Percentiles rank a stretch among this genome's conserved stretches.
Conservation (phyloP, 192 early-diverging fungal species). For the Coemansia sp. region DNA sequence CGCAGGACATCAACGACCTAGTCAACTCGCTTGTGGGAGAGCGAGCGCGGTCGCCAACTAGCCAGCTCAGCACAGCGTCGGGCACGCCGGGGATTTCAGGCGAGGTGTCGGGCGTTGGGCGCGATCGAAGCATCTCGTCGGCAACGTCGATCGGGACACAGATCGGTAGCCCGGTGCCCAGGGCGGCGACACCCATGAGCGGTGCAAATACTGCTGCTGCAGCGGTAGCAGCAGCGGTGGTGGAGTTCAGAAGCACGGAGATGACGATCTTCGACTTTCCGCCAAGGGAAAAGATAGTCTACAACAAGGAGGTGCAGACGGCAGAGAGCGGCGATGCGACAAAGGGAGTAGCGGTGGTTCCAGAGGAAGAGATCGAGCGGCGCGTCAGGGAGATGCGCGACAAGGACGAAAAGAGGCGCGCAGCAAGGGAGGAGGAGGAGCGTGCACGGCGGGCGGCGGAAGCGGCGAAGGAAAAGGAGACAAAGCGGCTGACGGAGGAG, state of each 20-base stretch:
- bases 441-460: conserved; percentile 65
- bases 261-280: conserved; percentile 84
- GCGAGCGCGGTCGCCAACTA: conserved; percentile 20
- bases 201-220: conserved; percentile 2
- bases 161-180: conserved; percentile 26
- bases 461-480: conserved; percentile 57
- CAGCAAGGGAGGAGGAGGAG: conserved; percentile 38
- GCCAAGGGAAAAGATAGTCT: conserved; percentile 81
- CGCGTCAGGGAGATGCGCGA: conserved; percentile 50
- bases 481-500: conserved; percentile 78
- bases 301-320: conserved; percentile 88
- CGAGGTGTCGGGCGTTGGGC: conserved; percentile 17
- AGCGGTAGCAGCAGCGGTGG: conserved; percentile 9
- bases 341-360: conserved; percentile 33
- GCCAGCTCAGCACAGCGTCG: conserved; percentile 15
- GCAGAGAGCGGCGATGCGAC: conserved; percentile 41
- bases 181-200: conserved; percentile 24
- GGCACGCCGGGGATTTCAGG: conserved; percentile 21
- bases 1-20: conserved; percentile 82
- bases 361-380: conserved; percentile 50
- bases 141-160: conserved; percentile 39
- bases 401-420: conserved; percentile 41
- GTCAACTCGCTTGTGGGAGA: conserved; percentile 80
- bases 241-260: conserved; percentile 68
- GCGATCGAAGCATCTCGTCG: conserved; percentile 42